Evolutionary conservation across 2,329 filamentous ascomycete genomes (phyloP), one percentile per base, ranked within the genome.

Genomic region (Nemania sp.): DNA sequence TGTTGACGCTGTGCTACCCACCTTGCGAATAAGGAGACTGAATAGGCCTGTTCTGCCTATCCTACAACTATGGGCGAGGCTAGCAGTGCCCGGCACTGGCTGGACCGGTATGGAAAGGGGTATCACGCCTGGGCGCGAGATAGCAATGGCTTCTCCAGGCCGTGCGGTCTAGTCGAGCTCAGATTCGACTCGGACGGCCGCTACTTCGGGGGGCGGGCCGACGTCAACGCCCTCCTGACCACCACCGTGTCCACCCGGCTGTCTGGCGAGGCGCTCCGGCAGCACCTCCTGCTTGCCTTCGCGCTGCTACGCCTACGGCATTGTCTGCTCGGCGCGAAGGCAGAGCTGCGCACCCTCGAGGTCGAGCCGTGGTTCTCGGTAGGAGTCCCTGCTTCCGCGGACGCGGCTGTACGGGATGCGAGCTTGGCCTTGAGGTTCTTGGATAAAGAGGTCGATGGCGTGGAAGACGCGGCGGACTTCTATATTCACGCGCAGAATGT

Each of bases 161-260:
- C 62, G 5, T 68, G 65, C 43, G 70, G 70, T 3, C 8, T 75
- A 1, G 64, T 74, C 18, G 74, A 75, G 53, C 59, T 67, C n/a
- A 60, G 62, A n/a, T 75, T 75, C 64, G 72, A 75, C 64, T 35
- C 67, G 2, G 74, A 75, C 53, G 74, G 73, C 13, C 67, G 65
- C 20, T 72, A 74, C 51, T 68, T 71, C 29, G 72, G 68, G 18
- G 74, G 74, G 18, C 67, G 73, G 41, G 73, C 73, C 15, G 74
- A 75, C 47, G 62, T 75, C 24, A 74, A 68, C 29, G 32, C 68
- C 15, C 59, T 72, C 45, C 58, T 75, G 18, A 64, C 45, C 2
- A 43, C 69, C n/a, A 59, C 63, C 22, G 38, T 72, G 29, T 65
- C 66, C 18, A 74, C 73, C 10, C 52, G 64, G 13, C 56, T 74